Evolutionary conservation across 108 stramenopile genomes (phyloP), one percentile per base, ranked within the genome.

Genomic region (Skeletonema tropicum): DNA sequence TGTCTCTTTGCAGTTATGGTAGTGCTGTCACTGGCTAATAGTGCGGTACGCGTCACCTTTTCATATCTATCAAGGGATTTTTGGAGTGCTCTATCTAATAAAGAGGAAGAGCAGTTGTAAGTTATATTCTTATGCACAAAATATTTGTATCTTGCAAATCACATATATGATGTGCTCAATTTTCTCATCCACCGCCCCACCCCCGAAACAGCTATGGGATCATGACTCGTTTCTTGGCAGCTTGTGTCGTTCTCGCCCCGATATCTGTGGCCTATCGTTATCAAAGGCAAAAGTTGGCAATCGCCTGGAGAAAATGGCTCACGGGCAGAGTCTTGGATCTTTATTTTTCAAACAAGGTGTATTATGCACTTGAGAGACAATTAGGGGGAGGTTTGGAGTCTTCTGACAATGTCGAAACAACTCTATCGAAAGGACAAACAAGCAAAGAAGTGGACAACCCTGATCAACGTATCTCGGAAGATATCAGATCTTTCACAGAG

Each of bases 291-390:
- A 73, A 57, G 58, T 59, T 88, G 58, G 86, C 84, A 14, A 75
- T 92, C 60, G 67, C 80, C 11, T 92, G 92, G 92, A 65, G 96
- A 15, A 79, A 95, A 64, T 95, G 94, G 94, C 87, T 97, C 86
- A 97, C 96, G 14, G 77, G 65, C 6, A 57, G 88, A 29, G 77
- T 83, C 12, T 33, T 92, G 65, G n/a, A 80, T 3, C 49, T 88
- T 36, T 92, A 87, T 48, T 88, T 75, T 36, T 60, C 64, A 11
- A 88, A 92, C 55, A 77, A 69, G 61, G 86, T 86, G 3, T 90
- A 87, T 60, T 90, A 90, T 71, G 46, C 57, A 8, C 65, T 89
- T 19, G 88, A 89, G 57, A 76, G 74, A 25, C 63, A 55, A 45
- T 45, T 35, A 25, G 49, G 29, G 12, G 60, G 36, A 21, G 13